These are phyloP conservation scores for Dinochytrium kinnereticum DNA, from an alignment of 371 early-diverging fungal genomes.

Conservation along the genomic window DNA sequence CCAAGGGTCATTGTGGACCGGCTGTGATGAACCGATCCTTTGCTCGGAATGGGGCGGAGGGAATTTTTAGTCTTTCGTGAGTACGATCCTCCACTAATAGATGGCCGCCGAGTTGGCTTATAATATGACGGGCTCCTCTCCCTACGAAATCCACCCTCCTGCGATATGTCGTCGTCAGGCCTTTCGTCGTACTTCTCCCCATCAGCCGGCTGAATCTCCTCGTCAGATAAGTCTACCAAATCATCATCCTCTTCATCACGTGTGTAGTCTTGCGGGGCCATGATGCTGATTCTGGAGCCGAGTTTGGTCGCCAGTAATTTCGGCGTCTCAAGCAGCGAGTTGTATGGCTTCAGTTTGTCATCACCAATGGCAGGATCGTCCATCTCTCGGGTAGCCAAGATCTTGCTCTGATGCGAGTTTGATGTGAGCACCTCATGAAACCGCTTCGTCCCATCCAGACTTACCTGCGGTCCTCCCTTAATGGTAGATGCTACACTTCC, in stretches of 20 bases:
- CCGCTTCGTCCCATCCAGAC: no score
- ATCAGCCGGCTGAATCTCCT: not conserved
- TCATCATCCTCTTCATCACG: not conserved
- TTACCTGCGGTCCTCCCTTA: no score
- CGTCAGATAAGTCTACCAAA: not conserved
- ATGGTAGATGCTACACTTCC: no score
- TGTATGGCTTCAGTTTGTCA: no score
- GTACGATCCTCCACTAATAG: no score
- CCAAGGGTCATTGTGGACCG: not conserved
- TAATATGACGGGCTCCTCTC: not conserved
- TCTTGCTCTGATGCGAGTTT: no score
- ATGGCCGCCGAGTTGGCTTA: not conserved
- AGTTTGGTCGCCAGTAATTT: no score
- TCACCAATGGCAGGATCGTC: no score
- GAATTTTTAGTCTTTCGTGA: not conserved
- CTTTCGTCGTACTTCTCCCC: not conserved
- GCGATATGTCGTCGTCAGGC: not conserved
- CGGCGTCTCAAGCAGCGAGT: no score
- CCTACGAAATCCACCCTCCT: no score
- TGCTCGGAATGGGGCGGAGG: not conserved
- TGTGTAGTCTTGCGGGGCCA: not conserved
- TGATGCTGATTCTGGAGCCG: not conserved
- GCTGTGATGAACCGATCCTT: not conserved
- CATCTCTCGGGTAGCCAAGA: no score
- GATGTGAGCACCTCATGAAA: no score